A percentile compares a stretch with the other conserved stretches of the same genome.
phyloP scores from a whole-genome alignment of 2,329 filamentous ascomycete genomes.

The Madurella fahalii region DNA sequence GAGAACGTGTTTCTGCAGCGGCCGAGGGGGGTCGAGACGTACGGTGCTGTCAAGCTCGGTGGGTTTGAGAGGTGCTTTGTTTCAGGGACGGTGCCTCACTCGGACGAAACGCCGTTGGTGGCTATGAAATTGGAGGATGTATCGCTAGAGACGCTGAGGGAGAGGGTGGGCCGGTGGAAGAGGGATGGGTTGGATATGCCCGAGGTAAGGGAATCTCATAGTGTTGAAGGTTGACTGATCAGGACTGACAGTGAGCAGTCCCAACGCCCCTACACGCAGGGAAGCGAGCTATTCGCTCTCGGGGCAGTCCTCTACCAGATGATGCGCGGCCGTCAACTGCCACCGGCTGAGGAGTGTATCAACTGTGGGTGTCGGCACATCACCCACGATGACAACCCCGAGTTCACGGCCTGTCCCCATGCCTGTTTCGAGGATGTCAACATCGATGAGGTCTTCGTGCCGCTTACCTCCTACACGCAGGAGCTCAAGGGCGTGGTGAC shows the following conservation, averaged over 20 bases:
- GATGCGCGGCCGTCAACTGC: constrained; percentile 35
- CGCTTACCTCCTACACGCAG: constrained; percentile 28
- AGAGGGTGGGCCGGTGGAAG: constrained; percentile 7
- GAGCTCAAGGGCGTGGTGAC: constrained; percentile 27
- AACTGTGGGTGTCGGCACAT: constrained; percentile 25
- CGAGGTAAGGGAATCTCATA: not conserved
- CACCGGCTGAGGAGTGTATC: constrained; percentile 30
- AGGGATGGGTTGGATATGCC: constrained; percentile 1
- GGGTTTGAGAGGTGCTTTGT: constrained; percentile 41
- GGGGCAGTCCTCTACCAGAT: constrained; percentile 39
- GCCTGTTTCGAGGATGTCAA: constrained; percentile 29
- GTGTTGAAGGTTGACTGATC: not conserved
- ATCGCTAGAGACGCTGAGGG: constrained; percentile 5
- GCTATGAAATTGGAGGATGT: constrained; percentile 18
- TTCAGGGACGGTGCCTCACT: constrained; percentile 34
- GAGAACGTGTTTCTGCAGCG: constrained; percentile 50
- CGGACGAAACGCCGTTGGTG: constrained; percentile 21
- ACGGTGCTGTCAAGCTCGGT: constrained; percentile 52
- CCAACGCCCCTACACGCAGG: constrained; percentile 34
- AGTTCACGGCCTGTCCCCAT: constrained; percentile 10
- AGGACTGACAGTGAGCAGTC: constrained; percentile 20
- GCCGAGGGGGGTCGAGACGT: constrained; percentile 45
- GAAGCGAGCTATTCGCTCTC: constrained; percentile 37
- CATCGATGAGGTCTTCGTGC: constrained; percentile 28
- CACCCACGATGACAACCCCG: constrained; percentile 1